These are phyloP conservation scores for Parasarocladium wereldwijsianum DNA, from an alignment of 2,329 filamentous ascomycete species.

Conservation along the genomic window DNA sequence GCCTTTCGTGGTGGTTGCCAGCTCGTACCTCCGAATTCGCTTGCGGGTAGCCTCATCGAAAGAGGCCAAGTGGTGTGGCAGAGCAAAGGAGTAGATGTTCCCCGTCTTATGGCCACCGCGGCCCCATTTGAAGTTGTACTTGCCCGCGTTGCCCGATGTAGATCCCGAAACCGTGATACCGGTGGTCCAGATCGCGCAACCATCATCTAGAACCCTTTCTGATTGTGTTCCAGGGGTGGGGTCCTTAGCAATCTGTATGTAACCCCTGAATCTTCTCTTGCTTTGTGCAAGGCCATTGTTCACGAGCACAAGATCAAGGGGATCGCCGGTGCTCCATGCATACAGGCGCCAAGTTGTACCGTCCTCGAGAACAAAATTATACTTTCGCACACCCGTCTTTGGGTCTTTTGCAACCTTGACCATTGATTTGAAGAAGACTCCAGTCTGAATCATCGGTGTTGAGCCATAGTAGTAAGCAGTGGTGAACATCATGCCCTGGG, in stretches of 20 bases:
- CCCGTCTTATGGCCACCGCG: slow-evolving; percentile 50
- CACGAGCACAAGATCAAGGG: slow-evolving; percentile 52
- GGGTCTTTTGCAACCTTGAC: slow-evolving; percentile 38
- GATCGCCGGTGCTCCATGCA: slow-evolving; percentile 43
- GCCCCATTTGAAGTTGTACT: slow-evolving; percentile 57
- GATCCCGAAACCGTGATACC: slow-evolving; percentile 39
- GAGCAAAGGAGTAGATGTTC: slow-evolving; percentile 68
- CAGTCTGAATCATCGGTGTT: slow-evolving; percentile 59
- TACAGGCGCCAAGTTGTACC: slow-evolving; percentile 73
- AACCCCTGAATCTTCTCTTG: slow-evolving; percentile 54
- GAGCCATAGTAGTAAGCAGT: slow-evolving; percentile 61
- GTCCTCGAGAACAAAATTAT: slow-evolving; percentile 57
- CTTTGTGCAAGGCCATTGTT: slow-evolving; percentile 54
- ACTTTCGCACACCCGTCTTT: slow-evolving; percentile 58
- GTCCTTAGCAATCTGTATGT: slow-evolving; percentile 73
- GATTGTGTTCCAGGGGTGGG: slow-evolving; percentile 32
- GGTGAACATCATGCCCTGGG: slow-evolving; percentile 86
- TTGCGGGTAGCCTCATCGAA: slow-evolving; percentile 47
- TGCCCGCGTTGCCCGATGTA: slow-evolving; percentile 42
- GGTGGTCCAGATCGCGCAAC: slow-evolving; percentile 59
- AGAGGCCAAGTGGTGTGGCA: slow-evolving; percentile 72
- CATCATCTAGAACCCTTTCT: slow-evolving; percentile 58
- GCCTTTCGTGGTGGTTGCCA: slow-evolving; percentile 80
- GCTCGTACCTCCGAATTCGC: slow-evolving; percentile 36
- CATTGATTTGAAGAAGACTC: slow-evolving; percentile 58